Evolutionary conservation across 2,329 filamentous ascomycete species (phyloP).

Genomic region (Paraphoma chrysanthemicola): DNA sequence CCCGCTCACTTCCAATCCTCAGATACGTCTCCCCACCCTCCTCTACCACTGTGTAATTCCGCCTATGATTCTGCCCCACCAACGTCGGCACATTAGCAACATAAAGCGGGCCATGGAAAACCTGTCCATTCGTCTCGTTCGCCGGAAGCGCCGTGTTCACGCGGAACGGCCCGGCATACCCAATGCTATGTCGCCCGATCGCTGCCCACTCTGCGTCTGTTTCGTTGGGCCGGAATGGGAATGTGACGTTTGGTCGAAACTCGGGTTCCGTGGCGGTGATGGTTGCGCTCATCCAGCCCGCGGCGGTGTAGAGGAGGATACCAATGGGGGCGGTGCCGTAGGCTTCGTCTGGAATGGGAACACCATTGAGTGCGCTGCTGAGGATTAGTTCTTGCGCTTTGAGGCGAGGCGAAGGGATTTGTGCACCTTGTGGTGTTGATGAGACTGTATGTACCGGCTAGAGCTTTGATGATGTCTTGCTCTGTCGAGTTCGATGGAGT

Average conservation of each 20-base stretch:
- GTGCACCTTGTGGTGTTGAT: constrained; percentile 29
- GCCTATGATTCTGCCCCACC: constrained; percentile 23
- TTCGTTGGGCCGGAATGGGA: constrained; percentile 27
- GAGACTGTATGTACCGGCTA: constrained; percentile 33
- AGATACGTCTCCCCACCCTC: constrained; percentile 22
- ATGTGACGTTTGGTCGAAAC: constrained; percentile 28
- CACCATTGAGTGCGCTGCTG: constrained; percentile 21
- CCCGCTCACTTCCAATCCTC: constrained; percentile 33
- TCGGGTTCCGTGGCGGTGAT: constrained; percentile 33
- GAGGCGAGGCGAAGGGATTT: not conserved
- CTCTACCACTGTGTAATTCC: constrained; percentile 33
- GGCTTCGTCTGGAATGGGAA: constrained; percentile 26
- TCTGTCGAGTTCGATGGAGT: not conserved
- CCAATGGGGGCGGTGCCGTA: constrained; percentile 33
- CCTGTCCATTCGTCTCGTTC: constrained; percentile 26
- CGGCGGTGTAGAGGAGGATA: constrained; percentile 32
- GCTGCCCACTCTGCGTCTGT: constrained; percentile 36
- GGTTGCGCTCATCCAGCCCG: constrained; percentile 36
- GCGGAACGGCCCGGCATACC: constrained; percentile 32
- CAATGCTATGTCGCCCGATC: constrained; percentile 36
- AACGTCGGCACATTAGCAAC: constrained; percentile 35
- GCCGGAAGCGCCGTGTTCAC: constrained; percentile 21
- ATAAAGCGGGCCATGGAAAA: constrained; percentile 35
- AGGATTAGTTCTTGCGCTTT: not conserved
- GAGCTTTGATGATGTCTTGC: constrained; percentile 18